Base-by-base conservation (phyloP, 78 protist species). In the Speleostelium caveatum region DNA sequence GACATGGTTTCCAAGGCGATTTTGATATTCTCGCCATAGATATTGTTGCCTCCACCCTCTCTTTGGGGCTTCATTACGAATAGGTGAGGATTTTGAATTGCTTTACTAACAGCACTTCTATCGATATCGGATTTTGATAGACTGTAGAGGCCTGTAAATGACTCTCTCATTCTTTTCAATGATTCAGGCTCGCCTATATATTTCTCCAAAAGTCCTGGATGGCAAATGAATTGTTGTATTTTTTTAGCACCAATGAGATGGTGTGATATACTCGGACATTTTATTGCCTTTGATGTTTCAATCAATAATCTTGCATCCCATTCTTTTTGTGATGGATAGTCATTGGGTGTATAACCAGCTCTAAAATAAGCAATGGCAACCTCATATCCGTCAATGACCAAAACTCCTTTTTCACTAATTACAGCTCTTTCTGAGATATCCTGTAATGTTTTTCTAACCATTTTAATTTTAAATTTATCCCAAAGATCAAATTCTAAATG, bases 1-100 rank as follows among this genome's bases (percentile, higher is more conserved):
- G 79, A 0, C 75, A 86, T 71, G 45, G 85, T 39, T 24, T 38
- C 17, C 10, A 94, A 38, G 30, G 72, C 26, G 21, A 5, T 6
- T 7, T 21, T 53, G 7, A 89, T 61, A 12, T 79, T 86, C 1
- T 21, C 94, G 26, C 56, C 73, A 56, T 87, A 94, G 22, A 77
- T 45, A 72, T 95, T 95, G 89, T 95, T 91, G 36, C 98, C 98
- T 24, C 99, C 99, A n/a, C 99, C 99, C 63, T 97, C 99, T 30
- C 98, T 94, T 90, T 97, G 98, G 30, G 99, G 99, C 74, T 97
- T 97, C 72, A 97, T 95, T 1, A 97, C 98, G 21, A 36, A 97
- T 28, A 66, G 89, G 0, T 68, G 41, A 1, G 97, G 96, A 6
- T 41, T 12, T 2, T 61, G 71, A 55, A 42, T 58, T 55, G 95